Evolutionary conservation across 2,329 filamentous ascomycete species (phyloP), one percentile per base, ranked within the genome.

Genomic region (Onygenales sp.): DNA sequence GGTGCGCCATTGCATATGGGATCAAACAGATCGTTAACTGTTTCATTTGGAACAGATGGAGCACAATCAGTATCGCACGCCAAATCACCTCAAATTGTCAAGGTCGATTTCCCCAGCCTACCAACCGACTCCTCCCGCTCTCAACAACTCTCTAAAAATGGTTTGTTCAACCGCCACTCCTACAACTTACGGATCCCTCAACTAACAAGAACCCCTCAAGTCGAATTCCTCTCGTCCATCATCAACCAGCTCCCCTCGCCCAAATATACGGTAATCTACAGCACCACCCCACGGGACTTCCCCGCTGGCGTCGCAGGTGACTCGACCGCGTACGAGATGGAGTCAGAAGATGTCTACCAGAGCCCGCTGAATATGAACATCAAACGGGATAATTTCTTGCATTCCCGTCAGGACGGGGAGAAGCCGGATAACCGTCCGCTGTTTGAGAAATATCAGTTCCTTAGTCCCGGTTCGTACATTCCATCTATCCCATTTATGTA

Each of bases 381-480:
- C 58, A 93, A 88, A 79, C 81, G 89, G 59, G 77, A 82, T 59
- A 69, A 77, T 53, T 65, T 62, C 42, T 59, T 65, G 7, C 58
- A 65, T 42, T 50, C 53, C 9, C 58, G 58, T 33, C 54, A 68
- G 52, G 70, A 70, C 58, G 51, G 73, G 67, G 6, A 52, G 13
- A 52, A 54, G 21, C 47, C 42, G 7, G 59, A 60, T 32, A 67
- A 67, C 40, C 64, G 64, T 37, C 71, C 74, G 31, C 58, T 76
- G 43, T 97, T 98, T 63, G 87, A 94, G 71, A 90, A 87, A 69
- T 98, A 98, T 70, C 87, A 95, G 67, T 97, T 91, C 74, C 86
- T 98, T 61, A 92, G 86, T 9, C 88, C 90, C 63, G 88, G 88
- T 92, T 73, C 62, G 79, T 74, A 17, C 36, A 34, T 14, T 31